Evolutionary conservation across 116 monocot species (phyloP).

Genomic region (Iris pallida): DNA sequence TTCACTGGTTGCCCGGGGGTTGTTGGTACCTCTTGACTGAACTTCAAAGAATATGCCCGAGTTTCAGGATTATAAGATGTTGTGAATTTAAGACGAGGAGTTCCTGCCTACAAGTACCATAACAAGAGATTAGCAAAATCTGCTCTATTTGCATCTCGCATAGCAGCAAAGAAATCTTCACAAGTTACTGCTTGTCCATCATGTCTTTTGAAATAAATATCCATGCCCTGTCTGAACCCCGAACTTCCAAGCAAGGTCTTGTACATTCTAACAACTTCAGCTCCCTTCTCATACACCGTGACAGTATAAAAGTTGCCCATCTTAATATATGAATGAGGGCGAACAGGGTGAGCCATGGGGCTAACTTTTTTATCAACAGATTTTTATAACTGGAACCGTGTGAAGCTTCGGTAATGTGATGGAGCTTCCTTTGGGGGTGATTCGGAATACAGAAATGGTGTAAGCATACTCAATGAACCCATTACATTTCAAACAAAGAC

Average conservation of each 20-base stretch:
- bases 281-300: constrained; percentile 98
- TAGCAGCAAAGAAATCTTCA: constrained; percentile 93
- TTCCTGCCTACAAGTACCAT: constrained; percentile 99
- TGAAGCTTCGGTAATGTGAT: constrained; percentile 82
- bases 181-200: constrained; percentile 97
- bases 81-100: constrained; percentile 61
- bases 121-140: constrained; percentile 78
- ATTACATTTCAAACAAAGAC: no score
- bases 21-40: constrained; percentile 95
- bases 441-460: constrained; percentile 44
- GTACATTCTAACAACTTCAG: constrained; percentile 99
- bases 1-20: constrained; percentile 96
- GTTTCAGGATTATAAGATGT: constrained; percentile 74
- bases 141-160: constrained; percentile 26
- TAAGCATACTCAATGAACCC: constrained; percentile 16
- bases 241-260: constrained; percentile 89
- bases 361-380: constrained; percentile 37
- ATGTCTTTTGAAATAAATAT: constrained; percentile 94
- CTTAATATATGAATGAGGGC: constrained; percentile 99
- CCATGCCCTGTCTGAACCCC: constrained; percentile 50
- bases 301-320: constrained; percentile 99
- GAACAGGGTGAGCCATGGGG: constrained; percentile 98
- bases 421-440: constrained; percentile 79
- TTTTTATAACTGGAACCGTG: constrained; percentile 86
- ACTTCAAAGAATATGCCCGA: constrained; percentile 72